Percentiles rank a stretch among this genome's conserved stretches.
These are phyloP conservation scores for Sherardia arvensis DNA, from an alignment of 257 asterid genomes.

Conservation along the genomic window DNA sequence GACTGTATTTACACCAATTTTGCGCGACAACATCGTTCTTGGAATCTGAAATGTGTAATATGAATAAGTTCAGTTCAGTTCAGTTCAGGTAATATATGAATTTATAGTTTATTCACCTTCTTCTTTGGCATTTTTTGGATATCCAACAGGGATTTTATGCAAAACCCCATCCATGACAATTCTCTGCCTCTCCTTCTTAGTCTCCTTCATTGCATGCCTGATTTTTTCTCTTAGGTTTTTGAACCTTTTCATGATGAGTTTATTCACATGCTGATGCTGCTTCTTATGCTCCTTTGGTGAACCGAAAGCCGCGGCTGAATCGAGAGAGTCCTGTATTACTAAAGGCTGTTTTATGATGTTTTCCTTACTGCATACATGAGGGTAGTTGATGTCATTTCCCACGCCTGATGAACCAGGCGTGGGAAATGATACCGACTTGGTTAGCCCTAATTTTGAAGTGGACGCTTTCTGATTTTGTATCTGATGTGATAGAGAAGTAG, in stretches of 20 bases:
- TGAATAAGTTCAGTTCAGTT: no score
- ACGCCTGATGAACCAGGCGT: conserved; percentile 15
- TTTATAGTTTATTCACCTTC: no score
- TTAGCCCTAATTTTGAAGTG: conserved; percentile 26
- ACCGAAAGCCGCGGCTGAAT: background rate
- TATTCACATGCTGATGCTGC: background rate
- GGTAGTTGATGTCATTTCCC: conserved; percentile 5
- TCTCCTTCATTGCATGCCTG: background rate
- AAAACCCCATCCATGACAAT: background rate
- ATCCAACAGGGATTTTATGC: background rate
- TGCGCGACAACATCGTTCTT: conserved; percentile 5
- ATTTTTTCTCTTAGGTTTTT: background rate
- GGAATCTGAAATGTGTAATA: no score
- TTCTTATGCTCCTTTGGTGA: background rate
- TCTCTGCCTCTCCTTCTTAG: background rate
- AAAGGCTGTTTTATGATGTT: background rate
- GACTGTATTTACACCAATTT: conserved; percentile 15
- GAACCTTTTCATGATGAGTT: background rate
- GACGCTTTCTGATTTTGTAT: conserved; percentile 36
- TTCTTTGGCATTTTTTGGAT: background rate
- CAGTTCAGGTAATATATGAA: no score
- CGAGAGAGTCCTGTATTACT: background rate
- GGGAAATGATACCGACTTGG: conserved; percentile 60
- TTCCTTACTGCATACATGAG: background rate
- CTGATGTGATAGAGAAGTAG: conserved; percentile 34